These are phyloP conservation scores for Pseudopyricularia cyperi DNA, from an alignment of 2,329 filamentous ascomycete genomes.

Conservation along the genomic window DNA sequence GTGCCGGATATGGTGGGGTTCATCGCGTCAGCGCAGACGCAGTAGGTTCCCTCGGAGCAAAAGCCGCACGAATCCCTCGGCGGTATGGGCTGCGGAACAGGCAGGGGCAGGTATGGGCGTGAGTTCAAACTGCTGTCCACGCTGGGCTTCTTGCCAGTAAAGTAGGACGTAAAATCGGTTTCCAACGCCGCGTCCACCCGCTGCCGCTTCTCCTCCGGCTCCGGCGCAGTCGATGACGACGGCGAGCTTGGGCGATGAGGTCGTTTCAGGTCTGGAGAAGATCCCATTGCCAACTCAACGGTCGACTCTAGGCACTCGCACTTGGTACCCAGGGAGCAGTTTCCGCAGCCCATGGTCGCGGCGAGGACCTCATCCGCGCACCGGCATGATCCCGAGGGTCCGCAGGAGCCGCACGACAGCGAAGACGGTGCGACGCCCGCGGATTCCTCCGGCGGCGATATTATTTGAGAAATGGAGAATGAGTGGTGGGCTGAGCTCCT, in stretches of 20 bases:
- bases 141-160: conserved; percentile 31
- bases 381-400: conserved; percentile 36
- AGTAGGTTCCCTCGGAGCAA: conserved; percentile 70
- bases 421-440: conserved; percentile 18
- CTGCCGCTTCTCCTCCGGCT: conserved; percentile 41
- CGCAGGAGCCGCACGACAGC: conserved; percentile 43
- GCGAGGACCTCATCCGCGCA: conserved; percentile 46
- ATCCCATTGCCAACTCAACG: conserved; percentile 18
- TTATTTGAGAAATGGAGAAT: conserved; percentile 44
- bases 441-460: conserved; percentile 35
- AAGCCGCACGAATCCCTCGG: conserved; percentile 66
- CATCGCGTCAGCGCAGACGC: conserved; percentile 57
- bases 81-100: conserved; percentile 17
- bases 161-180: conserved; percentile 61
- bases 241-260: conserved; percentile 27
- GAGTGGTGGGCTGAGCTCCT: conserved; percentile 16
- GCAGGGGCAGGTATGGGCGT: not conserved
- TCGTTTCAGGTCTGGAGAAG: conserved; percentile 31
- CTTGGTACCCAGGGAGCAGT: conserved; percentile 47
- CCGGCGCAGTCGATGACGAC: conserved; percentile 23
- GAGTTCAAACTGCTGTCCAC: conserved; percentile 8
- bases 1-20: conserved; percentile 18
- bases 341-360: conserved; percentile 47
- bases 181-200: conserved; percentile 43
- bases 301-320: conserved; percentile 48